These are phyloP conservation scores for Aspergillus panamensis DNA, from an alignment of 495 filamentous ascomycete species.

Conservation along the genomic window DNA sequence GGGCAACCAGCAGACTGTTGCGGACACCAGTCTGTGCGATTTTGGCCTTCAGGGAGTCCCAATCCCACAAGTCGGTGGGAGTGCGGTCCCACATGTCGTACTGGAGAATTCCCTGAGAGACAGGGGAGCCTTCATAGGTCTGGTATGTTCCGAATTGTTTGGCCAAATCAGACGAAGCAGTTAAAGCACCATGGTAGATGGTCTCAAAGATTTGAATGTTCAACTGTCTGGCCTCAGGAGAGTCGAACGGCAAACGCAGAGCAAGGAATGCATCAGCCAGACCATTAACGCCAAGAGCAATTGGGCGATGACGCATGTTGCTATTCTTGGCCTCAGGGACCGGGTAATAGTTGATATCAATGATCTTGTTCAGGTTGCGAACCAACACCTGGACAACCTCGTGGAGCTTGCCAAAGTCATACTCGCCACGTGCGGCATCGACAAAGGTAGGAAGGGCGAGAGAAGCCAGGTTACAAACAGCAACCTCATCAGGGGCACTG, in stretches of 20 bases:
- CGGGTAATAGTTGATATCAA: slow-evolving; percentile 95
- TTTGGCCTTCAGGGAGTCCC: slow-evolving; percentile 80
- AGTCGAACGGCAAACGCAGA: slow-evolving; percentile 94
- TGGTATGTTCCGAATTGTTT: slow-evolving; percentile 79
- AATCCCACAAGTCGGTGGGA: slow-evolving; percentile 94
- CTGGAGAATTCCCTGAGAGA: slow-evolving; percentile 92
- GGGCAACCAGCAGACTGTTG: slow-evolving; percentile 91
- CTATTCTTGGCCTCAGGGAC: slow-evolving; percentile 87
- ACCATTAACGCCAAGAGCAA: slow-evolving; percentile 95
- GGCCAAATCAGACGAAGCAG: slow-evolving; percentile 81
- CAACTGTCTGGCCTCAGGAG: slow-evolving; percentile 82
- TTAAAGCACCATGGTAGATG: slow-evolving; percentile 94
- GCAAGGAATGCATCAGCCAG: slow-evolving; percentile 98
- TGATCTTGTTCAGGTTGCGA: slow-evolving; percentile 94
- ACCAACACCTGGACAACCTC: slow-evolving; percentile 87
- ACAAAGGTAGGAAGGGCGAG: slow-evolving; percentile 87
- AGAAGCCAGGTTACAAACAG: slow-evolving; percentile 96
- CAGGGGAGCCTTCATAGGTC: slow-evolving; percentile 89
- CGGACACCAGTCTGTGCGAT: slow-evolving; percentile 89
- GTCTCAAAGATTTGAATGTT: slow-evolving; percentile 99
- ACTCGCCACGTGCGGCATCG: slow-evolving; percentile 72
- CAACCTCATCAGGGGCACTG: slow-evolving; percentile 93
- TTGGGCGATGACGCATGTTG: slow-evolving; percentile 93
- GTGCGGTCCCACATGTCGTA: slow-evolving; percentile 98
- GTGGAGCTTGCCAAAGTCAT: slow-evolving; percentile 93